Conservation (phyloP, 208 protist genomes). For the Porcisia hertigi region DNA sequence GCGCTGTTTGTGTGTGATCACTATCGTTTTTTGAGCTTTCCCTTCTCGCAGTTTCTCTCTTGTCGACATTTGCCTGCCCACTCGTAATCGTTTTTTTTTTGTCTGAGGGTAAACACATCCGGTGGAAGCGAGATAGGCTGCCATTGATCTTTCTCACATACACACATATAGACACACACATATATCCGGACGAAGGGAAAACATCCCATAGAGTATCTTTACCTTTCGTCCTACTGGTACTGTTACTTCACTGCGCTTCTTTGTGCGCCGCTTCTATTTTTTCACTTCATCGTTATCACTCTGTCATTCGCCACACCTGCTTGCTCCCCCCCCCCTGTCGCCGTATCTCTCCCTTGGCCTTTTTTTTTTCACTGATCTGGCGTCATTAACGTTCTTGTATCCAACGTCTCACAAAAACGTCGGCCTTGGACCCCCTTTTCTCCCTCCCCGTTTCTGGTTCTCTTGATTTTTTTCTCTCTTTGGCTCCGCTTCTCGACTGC, state of each 20-base stretch:
- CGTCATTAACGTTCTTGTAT: slow-evolving; percentile 2
- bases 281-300: background rate
- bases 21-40: background rate
- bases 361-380: background rate
- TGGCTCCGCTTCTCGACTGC: no score
- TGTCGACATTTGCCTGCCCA: background rate
- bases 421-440: slow-evolving; percentile 2
- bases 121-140: background rate
- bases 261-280: slow-evolving; percentile 1
- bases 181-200: background rate
- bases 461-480: no score
- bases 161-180: slow-evolving; percentile 4
- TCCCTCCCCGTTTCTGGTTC: background rate
- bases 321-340: background rate
- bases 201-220: background rate
- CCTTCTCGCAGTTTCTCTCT: background rate
- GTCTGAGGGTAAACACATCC: background rate
- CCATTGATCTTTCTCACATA: background rate
- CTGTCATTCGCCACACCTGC: background rate
- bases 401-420: background rate
- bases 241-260: background rate
- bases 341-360: background rate
- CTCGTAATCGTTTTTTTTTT: no score
- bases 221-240: background rate
- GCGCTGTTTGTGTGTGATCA: no score